phyloP scores from a whole-genome alignment of 345 rosid genomes.

The Gossypium stocksii region DNA sequence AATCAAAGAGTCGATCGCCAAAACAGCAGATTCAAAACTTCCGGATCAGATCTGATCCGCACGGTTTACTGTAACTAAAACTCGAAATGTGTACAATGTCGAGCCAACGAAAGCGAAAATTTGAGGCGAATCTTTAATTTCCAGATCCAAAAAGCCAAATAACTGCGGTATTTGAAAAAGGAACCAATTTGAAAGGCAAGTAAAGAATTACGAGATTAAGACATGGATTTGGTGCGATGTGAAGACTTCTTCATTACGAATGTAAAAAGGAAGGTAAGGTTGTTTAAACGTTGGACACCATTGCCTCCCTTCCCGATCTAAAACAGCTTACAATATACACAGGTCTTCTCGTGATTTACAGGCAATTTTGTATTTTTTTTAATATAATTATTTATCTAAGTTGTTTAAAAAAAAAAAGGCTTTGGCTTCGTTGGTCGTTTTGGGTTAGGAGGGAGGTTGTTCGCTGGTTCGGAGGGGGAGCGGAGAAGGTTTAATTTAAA shows the following conservation, averaged over 20 bases:
- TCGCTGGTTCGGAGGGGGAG: not conserved
- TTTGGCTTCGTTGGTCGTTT: not conserved
- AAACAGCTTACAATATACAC: not conserved
- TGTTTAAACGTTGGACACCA: not conserved
- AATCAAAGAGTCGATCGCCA: not conserved
- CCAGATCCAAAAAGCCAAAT: not conserved
- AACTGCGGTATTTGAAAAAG: not conserved
- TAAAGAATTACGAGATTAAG: not conserved
- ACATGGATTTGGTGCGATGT: not conserved
- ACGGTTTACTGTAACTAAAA: not conserved
- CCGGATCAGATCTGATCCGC: slow-evolving; percentile 10
- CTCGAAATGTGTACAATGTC: not conserved
- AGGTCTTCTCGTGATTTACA: slow-evolving; percentile 8
- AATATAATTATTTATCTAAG: not conserved
- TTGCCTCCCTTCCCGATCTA: slow-evolving; percentile 6
- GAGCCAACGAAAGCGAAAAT: not conserved
- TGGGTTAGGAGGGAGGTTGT: not conserved
- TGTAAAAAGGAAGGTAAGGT: not conserved
- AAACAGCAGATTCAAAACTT: not conserved
- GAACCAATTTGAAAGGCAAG: not conserved
- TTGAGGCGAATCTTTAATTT: not conserved
- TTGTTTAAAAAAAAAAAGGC: too few species aligned
- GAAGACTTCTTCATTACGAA: not conserved
- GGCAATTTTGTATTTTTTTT: not conserved
- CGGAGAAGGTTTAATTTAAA: not conserved